Base-by-base conservation (phyloP, 192 early-diverging fungal species). In the Coemansia sp. region DNA sequence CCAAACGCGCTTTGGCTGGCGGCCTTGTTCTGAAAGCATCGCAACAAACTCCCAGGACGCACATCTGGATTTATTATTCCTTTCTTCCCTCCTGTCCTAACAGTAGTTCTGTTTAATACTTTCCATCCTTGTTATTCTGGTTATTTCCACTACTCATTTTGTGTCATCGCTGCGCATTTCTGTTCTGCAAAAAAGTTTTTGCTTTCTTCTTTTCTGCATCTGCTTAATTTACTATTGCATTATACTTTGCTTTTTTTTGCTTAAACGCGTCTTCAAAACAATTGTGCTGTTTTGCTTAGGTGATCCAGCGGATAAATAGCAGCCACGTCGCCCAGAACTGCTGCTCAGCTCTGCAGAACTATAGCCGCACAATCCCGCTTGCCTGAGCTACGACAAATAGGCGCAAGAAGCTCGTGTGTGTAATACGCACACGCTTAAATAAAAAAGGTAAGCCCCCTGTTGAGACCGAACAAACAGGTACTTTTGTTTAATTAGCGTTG, bases 201-300 rank as follows among this genome's bases (percentile, higher is more conserved):
- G 12, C 47, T 20, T 48, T 48, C 19, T 19, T 19, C 47, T 48
- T 20, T 48, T 48, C 47, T 48, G 47, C 47, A 48, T 19, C 47
- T 48, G n/a, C 19, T 48, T 20, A 48, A 48, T 8, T 48, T 48
- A 48, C 47, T 17, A 17, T 48, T 20, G 47, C 47, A 48, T 48
- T 48, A 48, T 20, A 0, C 19, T 48, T 19, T 48, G 47, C 47
- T 48, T 48, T 17, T 48, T 17, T 48, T n/a, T 15, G 47, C 47
- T 48, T 34, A 34, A 34, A 19, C 47, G 20, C 7, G 47, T 19
- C 47, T 44, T 12, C 31, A 6, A 34, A 15, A 48, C 47, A 48
- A 48, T 48, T 48, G 47, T 46, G 47, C 47, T n/a, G 40, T 48
- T 15, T 5, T 48, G 48, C 28, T 28, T 54, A 54, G 52, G 52